Evolutionary conservation across 2,329 filamentous ascomycete species (phyloP), one percentile per base, ranked within the genome.

Genomic region (Colletotrichum echinochloae): DNA sequence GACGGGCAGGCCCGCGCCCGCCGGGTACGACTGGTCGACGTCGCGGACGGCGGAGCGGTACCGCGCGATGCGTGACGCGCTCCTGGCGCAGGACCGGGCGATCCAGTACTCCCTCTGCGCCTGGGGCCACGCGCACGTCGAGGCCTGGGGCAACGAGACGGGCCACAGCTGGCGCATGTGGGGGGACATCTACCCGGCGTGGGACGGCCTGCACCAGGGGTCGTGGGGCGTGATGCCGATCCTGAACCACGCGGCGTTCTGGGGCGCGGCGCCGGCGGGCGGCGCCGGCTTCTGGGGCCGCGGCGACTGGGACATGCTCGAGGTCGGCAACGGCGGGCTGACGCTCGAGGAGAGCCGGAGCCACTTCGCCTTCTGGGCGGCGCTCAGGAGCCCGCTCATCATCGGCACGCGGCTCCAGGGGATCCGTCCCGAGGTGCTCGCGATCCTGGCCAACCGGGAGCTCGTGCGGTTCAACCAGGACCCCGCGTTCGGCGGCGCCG

Each of bases 101-200:
- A 88, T 89, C 16, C 75, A 85, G 5, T 88, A 84, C 76, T 84
- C 81, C 14, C 78, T 89, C 18, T 89, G 86, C 74, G 81, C 85
- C 37, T 89, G 87, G 86, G 87, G 87, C 5, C 75, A 81, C 20
- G 86, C 83, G 0, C 79, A 83, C 20, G 85, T 88, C 5, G 81
- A 83, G 62, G 74, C 76, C 3, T 89, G 87, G 86, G 87, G 83
- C 8, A 83, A 83, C 65, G 73, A 76, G 7, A 84, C 82, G 0
- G 86, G 83, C 2, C 83, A 85, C 66, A 84, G 81, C 33, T 86
- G 80, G 82, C 79, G 80, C 71, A 85, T 83, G 79, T 82, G 79
- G 68, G 79, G 76, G 1, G 83, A 85, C 73, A 85, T 85, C 51
- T 71, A 75, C 44, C 77, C 79, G 1, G 66, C 76, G 46, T 83